Conservation (phyloP, 164 flowering plant genomes). For the Protea cynaroides region DNA sequence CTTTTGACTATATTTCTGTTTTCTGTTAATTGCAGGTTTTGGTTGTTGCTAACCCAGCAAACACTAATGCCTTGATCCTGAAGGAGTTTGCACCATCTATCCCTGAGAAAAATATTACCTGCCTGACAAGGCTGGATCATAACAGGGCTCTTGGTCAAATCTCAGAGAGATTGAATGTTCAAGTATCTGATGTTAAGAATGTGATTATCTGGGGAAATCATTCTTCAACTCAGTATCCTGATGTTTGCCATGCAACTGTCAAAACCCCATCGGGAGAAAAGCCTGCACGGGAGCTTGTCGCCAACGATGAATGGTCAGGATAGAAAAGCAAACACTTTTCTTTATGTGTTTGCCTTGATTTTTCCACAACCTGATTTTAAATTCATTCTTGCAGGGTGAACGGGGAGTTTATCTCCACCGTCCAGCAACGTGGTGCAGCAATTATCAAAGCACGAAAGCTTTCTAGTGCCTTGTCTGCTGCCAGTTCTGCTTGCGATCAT, state of each 20-base stretch:
- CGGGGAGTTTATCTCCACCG: conserved; percentile 78
- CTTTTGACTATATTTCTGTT: not conserved
- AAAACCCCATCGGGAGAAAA: conserved; percentile 71
- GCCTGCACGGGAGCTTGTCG: conserved; percentile 77
- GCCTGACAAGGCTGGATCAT: conserved; percentile 91
- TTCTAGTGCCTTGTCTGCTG: conserved; percentile 99
- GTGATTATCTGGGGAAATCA: conserved; percentile 98
- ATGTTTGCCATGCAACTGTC: conserved; percentile 61
- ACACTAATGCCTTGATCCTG: conserved; percentile 96
- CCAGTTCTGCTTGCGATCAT: conserved; percentile 98
- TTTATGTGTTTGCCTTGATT: no score
- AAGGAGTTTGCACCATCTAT: conserved; percentile 82
- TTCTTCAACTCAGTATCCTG: conserved; percentile 81
- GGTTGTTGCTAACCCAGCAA: conserved; percentile 99
- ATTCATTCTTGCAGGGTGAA: conserved; percentile 55
- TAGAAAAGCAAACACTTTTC: not conserved
- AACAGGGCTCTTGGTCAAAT: conserved; percentile 98
- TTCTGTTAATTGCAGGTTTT: conserved; percentile 51
- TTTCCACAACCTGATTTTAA: not conserved
- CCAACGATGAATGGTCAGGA: conserved; percentile 80
- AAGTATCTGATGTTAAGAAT: conserved; percentile 89
- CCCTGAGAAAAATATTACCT: conserved; percentile 72
- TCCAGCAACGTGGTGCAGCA: conserved; percentile 99
- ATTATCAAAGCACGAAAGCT: conserved; percentile 95
- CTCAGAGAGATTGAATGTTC: conserved; percentile 88